A percentile compares a stretch with the other conserved stretches of the same genome.
Evolutionary conservation across 2,329 filamentous ascomycete genomes (phyloP).

Genomic region (Alternaria postmessia): DNA sequence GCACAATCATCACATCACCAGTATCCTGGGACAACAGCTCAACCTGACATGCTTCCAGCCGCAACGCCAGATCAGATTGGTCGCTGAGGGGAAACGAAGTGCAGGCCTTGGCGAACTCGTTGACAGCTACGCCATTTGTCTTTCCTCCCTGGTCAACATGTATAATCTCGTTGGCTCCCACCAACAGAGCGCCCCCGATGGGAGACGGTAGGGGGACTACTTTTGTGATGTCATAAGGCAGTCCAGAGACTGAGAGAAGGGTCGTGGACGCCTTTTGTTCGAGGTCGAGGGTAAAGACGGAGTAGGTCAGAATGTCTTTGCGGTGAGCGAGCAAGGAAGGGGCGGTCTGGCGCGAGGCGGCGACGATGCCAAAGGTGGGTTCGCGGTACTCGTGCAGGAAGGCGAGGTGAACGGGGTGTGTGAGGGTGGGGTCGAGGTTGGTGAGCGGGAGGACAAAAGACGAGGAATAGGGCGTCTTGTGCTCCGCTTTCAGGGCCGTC

Average conservation of each 20-base stretch:
- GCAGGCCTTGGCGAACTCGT: slow-evolving; percentile 82
- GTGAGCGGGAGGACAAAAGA: slow-evolving; percentile 94
- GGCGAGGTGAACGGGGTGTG: slow-evolving; percentile 88
- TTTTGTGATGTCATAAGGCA: slow-evolving; percentile 86
- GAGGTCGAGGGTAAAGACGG: slow-evolving; percentile 93
- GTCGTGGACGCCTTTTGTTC: slow-evolving; percentile 93
- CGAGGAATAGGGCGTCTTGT: slow-evolving; percentile 77
- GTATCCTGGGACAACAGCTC: slow-evolving; percentile 78
- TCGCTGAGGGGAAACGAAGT: slow-evolving; percentile 87
- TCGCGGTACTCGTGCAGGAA: slow-evolving; percentile 98
- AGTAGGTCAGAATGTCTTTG: slow-evolving; percentile 87
- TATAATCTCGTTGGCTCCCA: slow-evolving; percentile 89
- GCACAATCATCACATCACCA: slow-evolving; percentile 84
- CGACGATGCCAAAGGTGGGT: slow-evolving; percentile 94
- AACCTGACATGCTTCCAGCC: slow-evolving; percentile 80
- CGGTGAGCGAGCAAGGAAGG: slow-evolving; percentile 75
- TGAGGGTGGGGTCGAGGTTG: slow-evolving; percentile 83
- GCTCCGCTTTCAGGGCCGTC: slow-evolving; percentile 42
- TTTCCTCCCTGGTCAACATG: slow-evolving; percentile 97
- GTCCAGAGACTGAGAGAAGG: slow-evolving; percentile 81
- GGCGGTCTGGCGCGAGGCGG: slow-evolving; percentile 77
- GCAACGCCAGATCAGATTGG: slow-evolving; percentile 80
- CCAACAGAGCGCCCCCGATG: slow-evolving; percentile 84
- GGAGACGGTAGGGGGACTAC: slow-evolving; percentile 85
- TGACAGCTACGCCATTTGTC: slow-evolving; percentile 89